Evolutionary conservation across 2,329 filamentous ascomycete genomes (phyloP), one percentile per base, ranked within the genome.

Genomic region (Rhexocercosporidium sp.): DNA sequence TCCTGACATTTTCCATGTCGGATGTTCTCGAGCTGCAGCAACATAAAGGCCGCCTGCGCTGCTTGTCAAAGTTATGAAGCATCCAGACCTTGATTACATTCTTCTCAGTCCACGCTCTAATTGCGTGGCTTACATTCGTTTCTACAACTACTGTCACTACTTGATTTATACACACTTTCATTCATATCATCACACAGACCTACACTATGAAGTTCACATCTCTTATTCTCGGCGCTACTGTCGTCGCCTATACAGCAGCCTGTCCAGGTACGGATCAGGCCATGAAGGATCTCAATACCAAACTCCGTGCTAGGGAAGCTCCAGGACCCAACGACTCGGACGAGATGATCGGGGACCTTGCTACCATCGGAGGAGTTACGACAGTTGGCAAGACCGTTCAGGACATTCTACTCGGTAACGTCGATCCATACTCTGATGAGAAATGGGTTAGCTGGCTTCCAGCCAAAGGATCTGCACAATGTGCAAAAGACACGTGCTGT

Each of bases 301-400:
- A 46, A 37, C 62, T 64, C 27, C 14, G 2, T 18, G 25, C 53
- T 37, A 31, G 53, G 22, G 31, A 39, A 39, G 27, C 14, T 5
- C 51, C 51, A 22, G 53, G 53, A 25, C 31, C 53, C 9, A 57
- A 57, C 88, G 73, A 88, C 85, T 72, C 91, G 88, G 71, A 92
- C 82, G 47, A 98, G 88, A 75, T 97, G 92, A 80, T 93, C 97
- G 7, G 92, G 92, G 27, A 93, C 85, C 60, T 89, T 29, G 62
- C 59, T 16, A 67, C 66, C 8, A 39, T 56, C 0, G 63, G 65
- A 27, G 63, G 47, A 14, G 67, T 54, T 2, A 70, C 59, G 3
- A n/a, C 65, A 20, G 56, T 61, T 16, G 68, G 68, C 4, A 54
- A 64, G 27, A 56, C 62, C 3, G 53, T 70, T 5, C 31, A 67